Evolutionary conservation across 1,284 basidiomycete species (phyloP).

Genomic region (Inonotus hispidus): DNA sequence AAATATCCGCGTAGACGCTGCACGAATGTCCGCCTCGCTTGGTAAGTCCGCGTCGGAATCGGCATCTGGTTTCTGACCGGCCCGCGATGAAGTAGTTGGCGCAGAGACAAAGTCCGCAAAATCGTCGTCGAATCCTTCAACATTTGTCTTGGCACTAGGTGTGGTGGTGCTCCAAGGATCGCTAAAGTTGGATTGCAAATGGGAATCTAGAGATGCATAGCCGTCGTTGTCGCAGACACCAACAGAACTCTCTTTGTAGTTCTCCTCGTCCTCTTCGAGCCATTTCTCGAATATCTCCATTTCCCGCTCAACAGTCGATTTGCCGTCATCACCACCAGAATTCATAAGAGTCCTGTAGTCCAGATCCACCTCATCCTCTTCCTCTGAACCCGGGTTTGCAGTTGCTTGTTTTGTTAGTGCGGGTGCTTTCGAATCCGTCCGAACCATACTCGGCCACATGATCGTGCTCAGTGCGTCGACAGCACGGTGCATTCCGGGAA

Average conservation of each 20-base stretch:
- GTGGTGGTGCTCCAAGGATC: slow-evolving; percentile 15
- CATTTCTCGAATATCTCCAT: slow-evolving; percentile 57
- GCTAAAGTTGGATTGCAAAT: background rate
- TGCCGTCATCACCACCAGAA: slow-evolving; percentile 7
- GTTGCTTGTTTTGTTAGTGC: slow-evolving; percentile 7
- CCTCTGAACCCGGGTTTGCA: background rate
- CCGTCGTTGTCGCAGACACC: slow-evolving; percentile 13
- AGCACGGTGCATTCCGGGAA: slow-evolving; percentile 60
- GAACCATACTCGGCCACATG: slow-evolving; percentile 77
- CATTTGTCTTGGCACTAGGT: background rate
- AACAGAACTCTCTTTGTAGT: slow-evolving; percentile 22
- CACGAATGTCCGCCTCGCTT: slow-evolving; percentile 45
- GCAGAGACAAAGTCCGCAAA: slow-evolving; percentile 69
- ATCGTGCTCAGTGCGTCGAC: slow-evolving; percentile 74
- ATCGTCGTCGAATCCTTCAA: slow-evolving; percentile 66
- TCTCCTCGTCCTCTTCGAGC: slow-evolving; percentile 38
- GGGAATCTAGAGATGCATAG: background rate
- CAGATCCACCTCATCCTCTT: slow-evolving; percentile 5
- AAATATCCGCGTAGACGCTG: slow-evolving; percentile 52
- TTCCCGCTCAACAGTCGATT: slow-evolving; percentile 28
- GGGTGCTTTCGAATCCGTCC: slow-evolving; percentile 23
- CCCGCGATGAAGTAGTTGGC: slow-evolving; percentile 30
- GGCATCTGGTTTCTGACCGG: background rate
- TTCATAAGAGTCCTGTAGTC: slow-evolving; percentile 22
- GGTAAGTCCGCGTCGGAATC: slow-evolving; percentile 36